Base-by-base conservation (phyloP, 148 eudicot genomes). In the Agrostemma githago region DNA sequence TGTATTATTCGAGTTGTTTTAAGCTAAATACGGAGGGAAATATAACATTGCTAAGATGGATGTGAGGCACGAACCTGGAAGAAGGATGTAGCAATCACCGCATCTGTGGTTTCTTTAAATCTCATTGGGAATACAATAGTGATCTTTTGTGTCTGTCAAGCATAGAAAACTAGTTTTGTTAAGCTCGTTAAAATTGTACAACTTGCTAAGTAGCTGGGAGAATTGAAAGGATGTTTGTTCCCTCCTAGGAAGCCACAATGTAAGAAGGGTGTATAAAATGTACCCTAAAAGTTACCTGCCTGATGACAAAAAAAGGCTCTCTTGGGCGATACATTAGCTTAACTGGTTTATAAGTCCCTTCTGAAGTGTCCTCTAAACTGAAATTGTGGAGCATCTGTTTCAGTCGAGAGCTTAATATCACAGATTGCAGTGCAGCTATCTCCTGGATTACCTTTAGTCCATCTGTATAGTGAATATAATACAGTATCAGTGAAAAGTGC, bases 71-170 rank as follows among this genome's bases (percentile, higher is more conserved):
- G 62, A 70, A 94, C 98, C 98, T 95, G 96, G 83, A 95, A 87
- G 86, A 95, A 92, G 69, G 93, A 85, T 80, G 92, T 88, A 51
- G 98, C 97, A 62, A 95, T 92, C 53, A 84, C 74, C 75, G 89
- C 89, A 64, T 95, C 98, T 61, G 92, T 74, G 17, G 87, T 63
- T 71, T 92, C 99, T 77, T 89, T 92, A 74, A 95, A 92, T 56
- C 91, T 89, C 90, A 96, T 90, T 7, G 99, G 99, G 74, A 90
- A 96, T 48, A 92, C 81, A 70, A 87, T 83, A 8, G 82, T 90
- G 43, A 87, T 78, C 79, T 89, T 96, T 68, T 74, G 72, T 78
- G 85, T 85, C 99, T 95, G 93, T 77, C 74, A 78, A 82, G 70
- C 12, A 75, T 59, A 78, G 43, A 68, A 8, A 56, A 16, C 40